Base-by-base conservation (phyloP, 805 yeast genomes). In the Sporopachydermia lactativora region DNA sequence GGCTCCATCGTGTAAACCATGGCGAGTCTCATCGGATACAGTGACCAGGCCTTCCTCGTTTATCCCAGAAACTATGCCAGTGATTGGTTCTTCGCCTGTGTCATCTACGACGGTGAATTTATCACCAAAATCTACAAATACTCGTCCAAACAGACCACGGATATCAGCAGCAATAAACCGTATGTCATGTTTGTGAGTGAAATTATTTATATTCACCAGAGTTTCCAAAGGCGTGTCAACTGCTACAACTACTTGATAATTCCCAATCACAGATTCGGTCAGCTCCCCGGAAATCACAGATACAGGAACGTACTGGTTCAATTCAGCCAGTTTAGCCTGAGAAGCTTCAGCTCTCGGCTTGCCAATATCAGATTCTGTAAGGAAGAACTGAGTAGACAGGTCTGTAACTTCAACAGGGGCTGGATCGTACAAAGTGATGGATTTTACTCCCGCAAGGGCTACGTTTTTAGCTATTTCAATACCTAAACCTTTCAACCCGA, bases 381-480 rank as follows among this genome's bases (percentile, higher is more conserved):
- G 66, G 59, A 86, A 92, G 65, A 86, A 92, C 57, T 89, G 99
- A 8, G 95, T 69, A 1, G 95, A 82, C 43, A 92, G 68, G 58
- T 92, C 97, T 40, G 61, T 68, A 37, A 85, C 48, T 41, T 66
- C 59, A 15, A 81, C 80, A 1, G 75, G 71, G 15, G 65, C 66
- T 8, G 95, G 94, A 55, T 92, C 99, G 57, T 79, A 84, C 19
- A 92, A 60, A 4, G 94, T 67, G 50, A 92, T 65, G 5, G 94
- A 79, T 64, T 92, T 92, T 51, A 92, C 98, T 53, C 99, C 99
- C 2, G 98, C 98, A 34, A 92, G 68, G 0, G 95, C 94, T 42
- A 92, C 85, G 60, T 92, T 92, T 63, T 92, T 92, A 17, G 98
- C 96, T 43, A 92, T 85, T 62, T 92, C 99, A 36, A 84, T 72